Evolutionary conservation across 148 eudicot genomes (phyloP).

Genomic region (Hydrangea macrophylla): DNA sequence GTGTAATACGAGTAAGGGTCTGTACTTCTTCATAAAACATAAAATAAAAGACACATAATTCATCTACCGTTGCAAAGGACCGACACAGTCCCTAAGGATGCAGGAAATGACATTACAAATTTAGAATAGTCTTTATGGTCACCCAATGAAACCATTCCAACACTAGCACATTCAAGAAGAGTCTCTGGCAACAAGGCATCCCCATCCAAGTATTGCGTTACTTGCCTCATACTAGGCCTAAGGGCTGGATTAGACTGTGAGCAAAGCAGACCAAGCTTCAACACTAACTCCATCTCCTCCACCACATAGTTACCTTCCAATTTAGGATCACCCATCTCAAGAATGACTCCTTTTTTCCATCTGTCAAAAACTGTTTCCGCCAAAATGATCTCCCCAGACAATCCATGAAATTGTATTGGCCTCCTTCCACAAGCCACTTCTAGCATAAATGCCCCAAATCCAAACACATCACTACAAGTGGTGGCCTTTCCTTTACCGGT

Average conservation of each 20-base stretch:
- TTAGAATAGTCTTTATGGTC: not conserved
- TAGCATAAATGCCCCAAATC: constrained; percentile 36
- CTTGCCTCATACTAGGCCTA: constrained; percentile 45
- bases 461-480: constrained; percentile 33
- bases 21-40: not conserved
- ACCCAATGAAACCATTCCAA: not conserved
- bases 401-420: constrained; percentile 21
- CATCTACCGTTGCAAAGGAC: not conserved
- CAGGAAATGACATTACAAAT: not conserved
- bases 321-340: constrained; percentile 29
- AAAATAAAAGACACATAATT: not conserved
- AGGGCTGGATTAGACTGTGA: constrained; percentile 23
- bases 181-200: constrained; percentile 4
- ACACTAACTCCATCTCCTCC: constrained; percentile 32
- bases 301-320: constrained; percentile 23
- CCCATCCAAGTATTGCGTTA: constrained; percentile 31
- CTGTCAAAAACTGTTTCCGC: constrained; percentile 31
- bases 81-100: not conserved
- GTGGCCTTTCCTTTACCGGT: constrained; percentile 40
- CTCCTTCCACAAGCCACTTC: constrained; percentile 45
- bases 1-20: not conserved
- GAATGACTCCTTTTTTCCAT: constrained; percentile 28
- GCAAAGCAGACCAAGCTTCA: constrained; percentile 39
- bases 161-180: not conserved
- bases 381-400: constrained; percentile 14